Evolutionary conservation across 108 stramenopile species (phyloP), one percentile per base, ranked within the genome.

Genomic region (Fragilariopsis cylindrus): DNA sequence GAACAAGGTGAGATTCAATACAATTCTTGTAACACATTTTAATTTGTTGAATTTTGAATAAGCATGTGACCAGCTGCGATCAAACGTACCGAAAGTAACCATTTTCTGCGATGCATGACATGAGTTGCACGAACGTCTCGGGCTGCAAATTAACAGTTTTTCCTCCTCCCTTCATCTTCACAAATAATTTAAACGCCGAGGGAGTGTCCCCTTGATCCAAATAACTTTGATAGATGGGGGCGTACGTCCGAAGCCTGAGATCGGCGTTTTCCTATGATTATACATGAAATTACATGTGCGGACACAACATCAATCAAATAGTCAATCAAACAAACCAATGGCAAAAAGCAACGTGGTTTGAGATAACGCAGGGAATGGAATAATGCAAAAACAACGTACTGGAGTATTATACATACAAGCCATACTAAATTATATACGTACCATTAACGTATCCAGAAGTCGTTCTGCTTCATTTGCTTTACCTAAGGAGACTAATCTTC

Each of bases 171-270:
- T 82, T 83, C 91, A 95, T 95, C 45, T 76, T 79, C 41, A 73
- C 66, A 72, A 87, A 92, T 44, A 95, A 68, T 40, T 79, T 71
- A 7, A 95, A 66, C 11, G 84, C 91, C 21, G 86, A 73, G 9
- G 79, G 52, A 6, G 87, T 43, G 57, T 92, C 86, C 4, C 82
- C 79, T 58, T 75, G 50, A 43, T 95, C 82, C 30, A 88, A 75
- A 71, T 92, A 91, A 15, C 62, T 53, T 65, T 80, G 78, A 70
- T 91, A 81, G 15, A 92, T 76, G 13, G 94, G 94, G 15, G 87
- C 68, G 76, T 89, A 95, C n/a, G 90, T 89, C 56, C 94, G 88
- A 12, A 91, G 76, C 42, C 88, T 71, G 48, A 89, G 66, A 8
- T 78, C 72, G 48, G 81, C 85, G 7, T 80, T 76, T 18, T 81